These are phyloP conservation scores for Magnolia officinalis DNA, from an alignment of 164 flowering plant genomes.

Conservation along the genomic window DNA sequence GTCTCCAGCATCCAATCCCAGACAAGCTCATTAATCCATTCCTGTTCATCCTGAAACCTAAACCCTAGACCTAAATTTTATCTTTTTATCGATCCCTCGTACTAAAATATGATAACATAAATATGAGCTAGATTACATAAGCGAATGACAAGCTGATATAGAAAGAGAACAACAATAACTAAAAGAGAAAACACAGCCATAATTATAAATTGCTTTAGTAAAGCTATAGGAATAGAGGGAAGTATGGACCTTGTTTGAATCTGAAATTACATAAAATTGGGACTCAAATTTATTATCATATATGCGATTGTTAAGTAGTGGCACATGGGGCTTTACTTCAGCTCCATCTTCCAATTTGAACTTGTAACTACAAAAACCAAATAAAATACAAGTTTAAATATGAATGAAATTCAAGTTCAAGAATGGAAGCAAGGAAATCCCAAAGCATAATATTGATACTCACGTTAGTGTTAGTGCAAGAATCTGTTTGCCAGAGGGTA, in stretches of 20 bases:
- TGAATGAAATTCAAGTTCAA: not conserved
- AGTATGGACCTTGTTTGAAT: constrained; percentile 70
- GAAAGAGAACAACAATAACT: too few relatives aligned
- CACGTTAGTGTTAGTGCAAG: constrained; percentile 75
- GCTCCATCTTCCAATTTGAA: constrained; percentile 89
- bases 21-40: too few relatives aligned
- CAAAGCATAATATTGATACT: constrained; percentile 19
- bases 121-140: too few relatives aligned
- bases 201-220: not conserved
- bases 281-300: constrained; percentile 96
- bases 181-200: not conserved
- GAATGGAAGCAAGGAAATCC: constrained; percentile 1
- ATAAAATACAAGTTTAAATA: constrained; percentile 1
- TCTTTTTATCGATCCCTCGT: too few relatives aligned
- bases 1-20: too few relatives aligned
- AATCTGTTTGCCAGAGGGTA: constrained; percentile 87
- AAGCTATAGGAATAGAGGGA: not conserved
- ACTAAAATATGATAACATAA: too few relatives aligned
- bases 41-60: too few relatives aligned
- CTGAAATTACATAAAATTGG: constrained; percentile 93
- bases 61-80: too few relatives aligned
- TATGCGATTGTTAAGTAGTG: constrained; percentile 81
- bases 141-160: too few relatives aligned
- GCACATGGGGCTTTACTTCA: constrained; percentile 79
- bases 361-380: constrained; percentile 74